Evolutionary conservation across 805 yeast species (phyloP), one percentile per base, ranked within the genome.

Genomic region (Phaffomyces antillensis): DNA sequence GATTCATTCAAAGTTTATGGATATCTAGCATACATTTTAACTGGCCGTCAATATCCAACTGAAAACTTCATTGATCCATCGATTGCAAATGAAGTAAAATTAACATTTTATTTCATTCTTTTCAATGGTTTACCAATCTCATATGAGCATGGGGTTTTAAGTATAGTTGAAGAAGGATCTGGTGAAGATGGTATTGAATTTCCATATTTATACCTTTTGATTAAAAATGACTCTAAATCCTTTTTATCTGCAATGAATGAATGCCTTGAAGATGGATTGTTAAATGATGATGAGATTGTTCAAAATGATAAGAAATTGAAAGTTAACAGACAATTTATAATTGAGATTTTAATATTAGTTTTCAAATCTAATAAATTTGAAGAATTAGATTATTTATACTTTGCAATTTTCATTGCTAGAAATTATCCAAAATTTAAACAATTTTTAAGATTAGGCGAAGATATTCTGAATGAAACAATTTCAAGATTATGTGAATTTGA

Each of bases 371-470:
- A 67, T 43, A 49, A 52, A 13, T 61, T 69, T 37, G 56, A 63
- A 7, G 46, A 52, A 0, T 46, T 46, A 7, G 68, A 66, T 33
- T 51, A 52, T 15, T 50, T 62, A 36, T 61, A 68, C 41, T 60
- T 86, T 41, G 72, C 86, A 3, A 75, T 87, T 4, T 93, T 91
- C 56, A 62, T 91, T 31, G 86, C 91, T 0, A 64, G 91, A 46
- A 90, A 86, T 57, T 79, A 82, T 49, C 83, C 96, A 2, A 93
- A 91, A 58, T 91, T 85, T 60, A 71, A 77, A 12, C 99, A 91
- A 62, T 90, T 86, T 50, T 72, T 91, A 11, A 71, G 87, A 37
- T 61, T 93, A 1, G 75, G 89, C 1, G 93, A 82, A 44, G 67
- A 77, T 2, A 64, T 70, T 3, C 58, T 85, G 36, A 72, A 73